A percentile compares a stretch with the other conserved stretches of the same genome.
Conservation (phyloP, 257 asterid species). For the Phtheirospermum japonicum region DNA sequence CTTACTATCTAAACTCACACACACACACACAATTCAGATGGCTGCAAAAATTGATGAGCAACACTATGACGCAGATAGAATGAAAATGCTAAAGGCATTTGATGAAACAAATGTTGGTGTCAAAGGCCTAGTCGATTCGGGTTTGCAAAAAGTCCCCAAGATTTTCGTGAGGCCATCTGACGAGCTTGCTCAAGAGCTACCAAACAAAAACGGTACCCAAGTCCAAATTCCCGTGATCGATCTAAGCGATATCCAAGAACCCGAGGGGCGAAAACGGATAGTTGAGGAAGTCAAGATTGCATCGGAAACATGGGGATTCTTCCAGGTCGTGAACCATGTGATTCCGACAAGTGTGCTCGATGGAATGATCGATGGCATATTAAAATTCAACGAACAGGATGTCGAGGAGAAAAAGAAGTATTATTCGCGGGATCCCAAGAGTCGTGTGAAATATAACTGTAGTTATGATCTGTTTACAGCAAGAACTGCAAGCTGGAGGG, state of each 20-base stretch:
- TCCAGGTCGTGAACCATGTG: conserved; percentile 51
- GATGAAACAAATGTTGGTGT: conserved; percentile 59
- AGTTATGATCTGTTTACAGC: conserved; percentile 42
- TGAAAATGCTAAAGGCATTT: too few species aligned
- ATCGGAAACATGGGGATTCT: conserved; percentile 47
- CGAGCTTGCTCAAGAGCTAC: conserved; percentile 20
- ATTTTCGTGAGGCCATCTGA: conserved; percentile 43
- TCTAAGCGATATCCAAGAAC: conserved; percentile 23
- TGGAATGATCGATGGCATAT: conserved; percentile 33
- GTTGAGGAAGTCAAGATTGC: conserved; percentile 36
- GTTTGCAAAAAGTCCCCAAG: conserved; percentile 33
- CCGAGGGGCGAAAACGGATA: conserved; percentile 17
- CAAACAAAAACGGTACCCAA: not conserved
- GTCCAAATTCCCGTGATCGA: conserved; percentile 40
- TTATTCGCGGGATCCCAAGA: conserved; percentile 38
- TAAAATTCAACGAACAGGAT: conserved; percentile 37
- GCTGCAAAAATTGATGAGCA: too few species aligned
- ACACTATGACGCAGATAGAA: too few species aligned
- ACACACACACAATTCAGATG: too few species aligned
- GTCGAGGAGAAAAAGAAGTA: conserved; percentile 41
- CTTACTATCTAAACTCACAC: too few species aligned
- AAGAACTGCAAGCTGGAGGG: conserved; percentile 59
- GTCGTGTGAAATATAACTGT: conserved; percentile 32
- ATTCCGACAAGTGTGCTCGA: conserved; percentile 32
- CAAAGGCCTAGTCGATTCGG: conserved; percentile 49